Percentiles rank a stretch among this genome's conserved stretches.
Conservation (phyloP, 1,284 basidiomycete species). For the Cutaneotrichosporon sp. region DNA sequence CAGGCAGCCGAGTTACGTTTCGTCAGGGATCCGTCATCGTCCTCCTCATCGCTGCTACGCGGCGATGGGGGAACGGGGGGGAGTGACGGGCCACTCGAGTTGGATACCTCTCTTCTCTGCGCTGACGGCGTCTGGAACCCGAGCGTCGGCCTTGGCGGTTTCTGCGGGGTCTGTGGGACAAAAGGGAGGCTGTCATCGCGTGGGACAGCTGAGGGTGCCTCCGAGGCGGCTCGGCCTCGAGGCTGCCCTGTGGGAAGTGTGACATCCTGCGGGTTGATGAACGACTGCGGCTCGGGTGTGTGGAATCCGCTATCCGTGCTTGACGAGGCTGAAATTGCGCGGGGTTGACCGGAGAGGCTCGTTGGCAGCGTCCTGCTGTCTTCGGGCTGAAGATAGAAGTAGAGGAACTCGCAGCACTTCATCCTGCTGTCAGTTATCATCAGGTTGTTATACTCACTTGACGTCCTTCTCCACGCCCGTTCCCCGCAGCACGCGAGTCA, state of each 20-base stretch:
- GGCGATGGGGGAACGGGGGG: constrained; percentile 29
- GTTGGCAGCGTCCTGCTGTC: too few species aligned
- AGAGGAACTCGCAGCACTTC: constrained; percentile 87
- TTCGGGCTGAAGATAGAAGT: constrained; percentile 85
- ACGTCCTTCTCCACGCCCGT: constrained; percentile 74
- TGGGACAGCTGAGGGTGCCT: too few species aligned
- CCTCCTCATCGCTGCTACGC: constrained; percentile 1
- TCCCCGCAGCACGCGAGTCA: constrained; percentile 76
- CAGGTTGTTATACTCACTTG: constrained; percentile 54
- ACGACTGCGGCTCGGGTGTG: constrained; percentile 7
- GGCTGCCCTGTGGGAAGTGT: too few species aligned
- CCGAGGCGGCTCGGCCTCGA: not conserved
- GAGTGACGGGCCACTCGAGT: constrained; percentile 15
- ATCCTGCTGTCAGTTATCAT: constrained; percentile 55
- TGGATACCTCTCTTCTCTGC: constrained; percentile 21
- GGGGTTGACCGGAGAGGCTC: too few species aligned
- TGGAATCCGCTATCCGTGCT: not conserved
- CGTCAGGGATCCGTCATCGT: constrained; percentile 15
- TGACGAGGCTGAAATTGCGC: too few species aligned
- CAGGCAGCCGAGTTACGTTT: constrained; percentile 9
- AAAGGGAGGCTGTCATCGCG: constrained; percentile 32
- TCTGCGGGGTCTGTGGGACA: constrained; percentile 41
- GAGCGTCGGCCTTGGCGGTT: constrained; percentile 33
- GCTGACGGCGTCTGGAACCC: constrained; percentile 37
- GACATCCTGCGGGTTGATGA: not conserved